phyloP scores from a whole-genome alignment of 2,329 filamentous ascomycete species.

The Botrytis paeoniae region DNA sequence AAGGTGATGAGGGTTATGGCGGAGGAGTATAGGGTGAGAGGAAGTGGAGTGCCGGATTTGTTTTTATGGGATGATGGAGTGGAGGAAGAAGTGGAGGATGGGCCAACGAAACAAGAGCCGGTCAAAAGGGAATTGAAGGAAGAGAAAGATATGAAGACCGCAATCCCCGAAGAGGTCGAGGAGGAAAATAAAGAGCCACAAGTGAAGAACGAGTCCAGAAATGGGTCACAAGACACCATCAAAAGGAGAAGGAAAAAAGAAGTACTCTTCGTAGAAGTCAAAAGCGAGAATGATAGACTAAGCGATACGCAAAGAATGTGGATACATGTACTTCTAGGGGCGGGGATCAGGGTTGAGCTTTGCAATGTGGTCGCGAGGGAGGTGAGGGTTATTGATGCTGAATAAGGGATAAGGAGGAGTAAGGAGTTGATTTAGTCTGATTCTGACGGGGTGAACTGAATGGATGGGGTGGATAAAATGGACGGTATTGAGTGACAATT shows the following conservation, averaged over 20 bases:
- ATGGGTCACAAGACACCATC: neutral
- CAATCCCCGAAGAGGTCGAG: neutral
- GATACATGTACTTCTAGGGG: conserved; percentile 88
- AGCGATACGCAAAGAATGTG: conserved; percentile 95
- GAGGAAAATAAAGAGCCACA: neutral
- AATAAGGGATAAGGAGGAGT: conserved; percentile 12
- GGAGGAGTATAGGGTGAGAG: conserved; percentile 86
- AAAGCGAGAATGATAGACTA: conserved; percentile 76
- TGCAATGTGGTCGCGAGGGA: conserved; percentile 53
- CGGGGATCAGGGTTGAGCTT: conserved; percentile 81
- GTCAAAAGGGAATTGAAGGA: neutral
- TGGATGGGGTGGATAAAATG: neutral
- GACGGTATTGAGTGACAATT: neutral
- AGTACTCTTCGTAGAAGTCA: conserved; percentile 35
- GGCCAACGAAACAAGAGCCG: neutral
- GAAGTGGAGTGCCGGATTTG: conserved; percentile 86
- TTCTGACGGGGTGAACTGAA: neutral
- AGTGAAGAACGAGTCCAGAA: neutral
- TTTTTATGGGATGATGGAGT: conserved; percentile 66
- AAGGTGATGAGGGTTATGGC: conserved; percentile 90
- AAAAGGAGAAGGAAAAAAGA: conserved; percentile 24
- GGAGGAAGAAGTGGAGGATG: neutral
- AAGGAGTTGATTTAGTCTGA: neutral
- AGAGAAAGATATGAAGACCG: neutral
- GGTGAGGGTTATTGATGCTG: conserved; percentile 30